These are phyloP conservation scores for Gossypium stocksii DNA, from an alignment of 345 rosid genomes.

Conservation along the genomic window DNA sequence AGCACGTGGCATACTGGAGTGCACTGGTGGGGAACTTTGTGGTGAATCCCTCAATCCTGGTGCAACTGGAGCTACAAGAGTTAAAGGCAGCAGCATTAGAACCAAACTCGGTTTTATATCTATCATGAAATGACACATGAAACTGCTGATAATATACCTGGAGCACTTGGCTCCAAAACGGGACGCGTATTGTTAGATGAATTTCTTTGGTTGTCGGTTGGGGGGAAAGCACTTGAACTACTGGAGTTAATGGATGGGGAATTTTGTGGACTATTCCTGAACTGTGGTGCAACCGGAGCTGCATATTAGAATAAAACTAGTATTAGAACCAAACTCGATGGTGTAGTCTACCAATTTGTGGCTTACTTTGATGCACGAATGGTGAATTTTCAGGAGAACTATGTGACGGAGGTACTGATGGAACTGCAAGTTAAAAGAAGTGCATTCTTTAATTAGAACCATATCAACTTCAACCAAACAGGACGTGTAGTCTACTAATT, in stretches of 20 bases:
- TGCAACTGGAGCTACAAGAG: slow-evolving; percentile 14
- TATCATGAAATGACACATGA: background rate
- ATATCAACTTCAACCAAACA: background rate
- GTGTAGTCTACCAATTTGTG: slow-evolving; percentile 3
- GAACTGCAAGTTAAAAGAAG: slow-evolving; percentile 14
- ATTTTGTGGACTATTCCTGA: slow-evolving; percentile 23
- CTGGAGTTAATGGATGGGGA: slow-evolving; percentile 30
- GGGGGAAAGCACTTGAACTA: slow-evolving; percentile 16
- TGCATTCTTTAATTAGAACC: slow-evolving; percentile 3
- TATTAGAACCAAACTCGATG: slow-evolving; percentile 13
- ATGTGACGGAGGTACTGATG: background rate
- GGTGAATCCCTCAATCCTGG: slow-evolving; percentile 21
- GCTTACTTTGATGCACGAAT: slow-evolving; percentile 19
- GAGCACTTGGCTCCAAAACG: slow-evolving; percentile 15
- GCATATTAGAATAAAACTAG: background rate
- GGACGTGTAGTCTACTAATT: slow-evolving; percentile 8
- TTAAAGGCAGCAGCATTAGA: slow-evolving; percentile 2
- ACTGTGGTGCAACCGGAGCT: slow-evolving; percentile 25
- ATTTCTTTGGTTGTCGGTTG: slow-evolving; percentile 16
- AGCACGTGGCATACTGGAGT: slow-evolving; percentile 13
- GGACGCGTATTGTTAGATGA: slow-evolving; percentile 20
- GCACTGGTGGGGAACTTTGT: slow-evolving; percentile 13
- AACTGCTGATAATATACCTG: slow-evolving; percentile 19
- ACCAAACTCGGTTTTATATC: background rate
- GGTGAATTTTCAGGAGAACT: slow-evolving; percentile 22